These are phyloP conservation scores for Capsicum chinense DNA, from an alignment of 257 asterid species.

Conservation along the genomic window DNA sequence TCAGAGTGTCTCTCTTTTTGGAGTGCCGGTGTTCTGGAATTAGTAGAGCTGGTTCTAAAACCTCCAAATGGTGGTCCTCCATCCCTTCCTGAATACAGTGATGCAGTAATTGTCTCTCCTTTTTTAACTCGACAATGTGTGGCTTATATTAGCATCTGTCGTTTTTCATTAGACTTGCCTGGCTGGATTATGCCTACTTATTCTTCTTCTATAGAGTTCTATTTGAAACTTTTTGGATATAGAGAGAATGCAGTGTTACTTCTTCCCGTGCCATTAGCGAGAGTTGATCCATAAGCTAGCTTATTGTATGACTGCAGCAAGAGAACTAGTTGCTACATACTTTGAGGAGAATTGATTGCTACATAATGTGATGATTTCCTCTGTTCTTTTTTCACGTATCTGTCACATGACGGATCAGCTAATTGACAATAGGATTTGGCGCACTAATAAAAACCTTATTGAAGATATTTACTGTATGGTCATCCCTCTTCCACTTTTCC, in stretches of 20 bases:
- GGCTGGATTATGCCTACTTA: not conserved
- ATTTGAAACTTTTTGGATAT: not conserved
- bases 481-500: not conserved
- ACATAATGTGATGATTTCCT: not conserved
- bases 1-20: constrained; percentile 52
- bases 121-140: not conserved
- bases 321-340: not conserved
- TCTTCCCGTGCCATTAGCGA: not conserved
- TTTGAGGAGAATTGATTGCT: not conserved
- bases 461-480: not conserved
- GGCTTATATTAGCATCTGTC: constrained; percentile 14
- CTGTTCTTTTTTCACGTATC: not conserved
- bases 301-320: constrained; percentile 8
- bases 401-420: not conserved
- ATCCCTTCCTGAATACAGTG: constrained; percentile 77
- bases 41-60: constrained; percentile 72
- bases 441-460: constrained; percentile 1
- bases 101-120: constrained; percentile 66
- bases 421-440: constrained; percentile 8
- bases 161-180: constrained; percentile 26
- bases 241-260: constrained; percentile 11
- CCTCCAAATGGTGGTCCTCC: constrained; percentile 96
- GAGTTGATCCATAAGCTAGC: constrained; percentile 13
- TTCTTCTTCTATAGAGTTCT: constrained; percentile 10
- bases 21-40: constrained; percentile 67